Conservation (phyloP, 257 asterid species). For the Solanum paucissectum region DNA sequence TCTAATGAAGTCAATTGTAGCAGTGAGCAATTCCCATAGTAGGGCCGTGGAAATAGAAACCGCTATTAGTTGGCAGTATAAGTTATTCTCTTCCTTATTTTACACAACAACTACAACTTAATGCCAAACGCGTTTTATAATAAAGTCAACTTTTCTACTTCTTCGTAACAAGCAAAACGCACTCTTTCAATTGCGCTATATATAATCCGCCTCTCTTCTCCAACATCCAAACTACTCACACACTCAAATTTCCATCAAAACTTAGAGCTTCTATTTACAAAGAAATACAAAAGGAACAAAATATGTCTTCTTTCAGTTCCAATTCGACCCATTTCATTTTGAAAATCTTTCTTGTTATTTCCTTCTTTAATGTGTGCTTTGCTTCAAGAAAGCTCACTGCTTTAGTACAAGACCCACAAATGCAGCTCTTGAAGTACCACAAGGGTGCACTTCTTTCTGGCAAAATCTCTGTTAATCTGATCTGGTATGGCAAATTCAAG, state of each 20-base stretch:
- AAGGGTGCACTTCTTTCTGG: constrained; percentile 66
- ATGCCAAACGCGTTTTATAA: neutral
- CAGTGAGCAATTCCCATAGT: neutral
- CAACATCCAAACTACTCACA: neutral
- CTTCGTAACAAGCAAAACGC: neutral
- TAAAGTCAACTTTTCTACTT: neutral
- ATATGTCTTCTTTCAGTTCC: neutral
- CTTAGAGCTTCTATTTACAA: neutral
- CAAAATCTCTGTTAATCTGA: constrained; percentile 41
- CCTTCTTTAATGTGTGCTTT: constrained; percentile 9
- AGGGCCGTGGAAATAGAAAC: neutral
- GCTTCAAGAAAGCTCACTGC: constrained; percentile 22
- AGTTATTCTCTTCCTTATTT: neutral
- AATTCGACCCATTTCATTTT: neutral
- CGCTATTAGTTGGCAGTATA: neutral
- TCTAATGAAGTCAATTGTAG: neutral
- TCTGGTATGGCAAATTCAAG: constrained; percentile 66
- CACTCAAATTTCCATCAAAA: neutral
- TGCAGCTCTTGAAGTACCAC: constrained; percentile 42
- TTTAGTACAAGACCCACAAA: constrained; percentile 16
- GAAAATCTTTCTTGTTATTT: constrained; percentile 11
- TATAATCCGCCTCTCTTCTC: neutral
- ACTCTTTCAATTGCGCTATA: neutral
- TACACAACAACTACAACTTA: neutral
- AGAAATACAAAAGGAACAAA: neutral